Evolutionary conservation across 139 green algal species (phyloP).

Genomic region (Zygnema cylindricum): DNA sequence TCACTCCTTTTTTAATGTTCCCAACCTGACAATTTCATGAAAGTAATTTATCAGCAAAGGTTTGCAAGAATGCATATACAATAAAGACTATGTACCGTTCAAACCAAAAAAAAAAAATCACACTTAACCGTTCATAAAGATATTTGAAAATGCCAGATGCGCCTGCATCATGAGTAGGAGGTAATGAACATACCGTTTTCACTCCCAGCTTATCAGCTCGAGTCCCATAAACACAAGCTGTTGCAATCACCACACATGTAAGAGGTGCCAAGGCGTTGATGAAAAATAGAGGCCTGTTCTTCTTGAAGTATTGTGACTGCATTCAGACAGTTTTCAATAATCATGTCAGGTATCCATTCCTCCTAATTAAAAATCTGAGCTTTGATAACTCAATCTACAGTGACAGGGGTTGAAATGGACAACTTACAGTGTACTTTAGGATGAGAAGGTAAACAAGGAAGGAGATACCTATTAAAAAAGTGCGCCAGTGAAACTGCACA

Average conservation of each 20-base stretch:
- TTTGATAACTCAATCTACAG: too few species aligned
- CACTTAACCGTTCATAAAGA: too few species aligned
- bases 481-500: conserved; percentile 45
- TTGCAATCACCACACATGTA: conserved; percentile 25
- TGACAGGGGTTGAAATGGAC: too few species aligned
- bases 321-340: background rate
- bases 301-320: conserved; percentile 15
- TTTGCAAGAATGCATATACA: too few species aligned
- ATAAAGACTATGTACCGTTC: too few species aligned
- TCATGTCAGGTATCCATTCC: too few species aligned
- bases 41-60: too few species aligned
- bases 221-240: conserved; percentile 27
- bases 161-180: too few species aligned
- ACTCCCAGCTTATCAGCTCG: conserved; percentile 20
- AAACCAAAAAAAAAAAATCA: too few species aligned
- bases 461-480: conserved; percentile 45
- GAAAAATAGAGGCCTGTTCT: conserved; percentile 48
- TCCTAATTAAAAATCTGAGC: too few species aligned
- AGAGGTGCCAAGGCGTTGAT: conserved; percentile 48
- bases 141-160: too few species aligned
- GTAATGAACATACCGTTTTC: background rate
- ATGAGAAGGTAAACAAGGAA: conserved; percentile 45
- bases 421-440: conserved; percentile 30
- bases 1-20: conserved; percentile 30
- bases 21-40: too few species aligned